phyloP scores from a whole-genome alignment of 2,329 filamentous ascomycete species.

The Fusarium anguioides region DNA sequence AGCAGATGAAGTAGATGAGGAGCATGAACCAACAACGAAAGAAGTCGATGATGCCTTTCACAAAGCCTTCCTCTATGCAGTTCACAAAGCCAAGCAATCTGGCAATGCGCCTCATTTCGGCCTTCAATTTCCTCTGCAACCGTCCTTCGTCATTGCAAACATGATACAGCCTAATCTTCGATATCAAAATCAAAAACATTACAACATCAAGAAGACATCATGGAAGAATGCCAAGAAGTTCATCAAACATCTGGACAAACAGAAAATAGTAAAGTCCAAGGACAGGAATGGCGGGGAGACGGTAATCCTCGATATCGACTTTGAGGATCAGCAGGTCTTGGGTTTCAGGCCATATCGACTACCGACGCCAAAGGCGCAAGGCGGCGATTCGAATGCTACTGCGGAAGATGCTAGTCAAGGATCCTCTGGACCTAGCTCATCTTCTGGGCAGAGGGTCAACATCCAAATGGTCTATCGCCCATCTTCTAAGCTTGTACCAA shows the following conservation, averaged over 20 bases:
- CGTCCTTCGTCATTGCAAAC: constrained; percentile 39
- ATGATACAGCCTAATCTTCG: constrained; percentile 41
- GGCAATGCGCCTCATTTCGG: constrained; percentile 29
- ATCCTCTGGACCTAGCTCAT: constrained; percentile 5
- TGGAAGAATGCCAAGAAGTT: constrained; percentile 43
- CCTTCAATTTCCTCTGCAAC: constrained; percentile 36
- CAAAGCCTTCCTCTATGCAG: constrained; percentile 38
- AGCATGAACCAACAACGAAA: constrained; percentile 35
- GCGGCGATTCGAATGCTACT: not conserved
- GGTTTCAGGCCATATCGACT: constrained; percentile 36
- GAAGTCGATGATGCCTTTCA: constrained; percentile 35
- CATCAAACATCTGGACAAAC: constrained; percentile 39
- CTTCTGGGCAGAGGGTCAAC: constrained; percentile 19
- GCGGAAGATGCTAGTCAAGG: not conserved
- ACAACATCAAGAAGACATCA: constrained; percentile 41
- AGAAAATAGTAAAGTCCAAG: constrained; percentile 22
- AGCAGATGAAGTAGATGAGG: constrained; percentile 5
- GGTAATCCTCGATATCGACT: constrained; percentile 39
- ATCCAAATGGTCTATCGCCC: constrained; percentile 36
- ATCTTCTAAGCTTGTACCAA: constrained; percentile 34
- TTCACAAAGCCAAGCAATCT: constrained; percentile 32
- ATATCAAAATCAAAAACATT: constrained; percentile 30
- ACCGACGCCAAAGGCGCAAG: constrained; percentile 15
- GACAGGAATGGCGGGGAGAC: constrained; percentile 41
- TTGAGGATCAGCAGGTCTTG: constrained; percentile 26